phyloP scores from a whole-genome alignment of 2,329 filamentous ascomycete genomes.

The Fusarium caatingaense region DNA sequence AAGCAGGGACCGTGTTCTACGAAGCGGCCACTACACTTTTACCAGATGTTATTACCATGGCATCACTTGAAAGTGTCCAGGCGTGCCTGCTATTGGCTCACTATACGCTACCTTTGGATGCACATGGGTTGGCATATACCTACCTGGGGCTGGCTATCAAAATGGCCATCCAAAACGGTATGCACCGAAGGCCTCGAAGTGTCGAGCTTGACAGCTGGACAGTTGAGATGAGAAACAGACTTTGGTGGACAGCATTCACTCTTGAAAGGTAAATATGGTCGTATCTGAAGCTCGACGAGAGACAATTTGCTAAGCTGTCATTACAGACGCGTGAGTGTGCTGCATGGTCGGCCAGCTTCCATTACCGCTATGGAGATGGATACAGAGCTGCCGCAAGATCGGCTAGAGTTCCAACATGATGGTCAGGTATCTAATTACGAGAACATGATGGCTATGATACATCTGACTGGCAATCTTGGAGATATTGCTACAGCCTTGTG shows the following conservation, averaged over 20 bases:
- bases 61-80: background rate
- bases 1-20: background rate
- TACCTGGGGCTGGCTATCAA: background rate
- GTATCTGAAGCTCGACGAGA: background rate
- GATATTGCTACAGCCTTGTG: background rate
- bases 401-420: background rate
- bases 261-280: background rate
- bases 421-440: background rate
- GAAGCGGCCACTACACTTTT: background rate
- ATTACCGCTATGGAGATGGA: constrained; percentile 2
- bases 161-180: background rate
- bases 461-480: background rate
- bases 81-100: background rate
- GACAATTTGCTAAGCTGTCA: background rate
- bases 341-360: background rate
- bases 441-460: background rate
- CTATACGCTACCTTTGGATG: background rate
- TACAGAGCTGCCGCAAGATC: background rate
- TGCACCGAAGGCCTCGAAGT: background rate
- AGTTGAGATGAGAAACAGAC: background rate
- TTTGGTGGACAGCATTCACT: background rate
- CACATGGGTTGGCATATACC: background rate
- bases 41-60: background rate
- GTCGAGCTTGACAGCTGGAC: background rate
- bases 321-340: background rate